Base-by-base conservation (phyloP, 2,329 filamentous ascomycete species). In the Zasmidium cellare region DNA sequence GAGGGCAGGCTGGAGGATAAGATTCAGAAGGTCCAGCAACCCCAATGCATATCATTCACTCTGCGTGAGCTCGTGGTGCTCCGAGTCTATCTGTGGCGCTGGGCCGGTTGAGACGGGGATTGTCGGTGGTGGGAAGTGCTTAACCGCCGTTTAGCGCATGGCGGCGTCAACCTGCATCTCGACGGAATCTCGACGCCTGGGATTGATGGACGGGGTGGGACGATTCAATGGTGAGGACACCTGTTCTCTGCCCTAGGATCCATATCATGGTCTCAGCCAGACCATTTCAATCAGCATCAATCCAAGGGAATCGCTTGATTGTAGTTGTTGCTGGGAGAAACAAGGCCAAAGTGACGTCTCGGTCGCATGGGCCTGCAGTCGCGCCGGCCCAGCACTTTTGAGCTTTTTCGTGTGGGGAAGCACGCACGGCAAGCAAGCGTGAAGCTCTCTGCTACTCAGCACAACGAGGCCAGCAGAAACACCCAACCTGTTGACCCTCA, bases 91-190 rank as follows among this genome's bases (percentile, higher is more conserved):
- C 35, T 41, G 35, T 14, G 35, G 35, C 6, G 6, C 6, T 5
- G 7, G 35, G 35, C 35, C 41, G 50, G 50, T 52, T 52, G 50
- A 38, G 50, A 35, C 50, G 38, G 50, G 50, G 50, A 52, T 52
- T 52, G 23, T 23, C 31, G 31, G 16, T 12, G 50, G 50, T 19
- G 31, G 50, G 50, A 23, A 25, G 25, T n/a, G 20, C 38, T 41
- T 19, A 38, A 3, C 22, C 25, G 49, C 49, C 22, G 49, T 28
- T 52, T 41, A 52, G 50, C 35, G 35, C 35, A 18, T 14, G 7
- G 35, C 35, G 50, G 18, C 50, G 48, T 45, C 31, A 52, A 44
- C 38, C 19, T 52, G 50, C 50, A 25, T 45, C 50, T 24, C 50
- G 35, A 23, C 31, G 24, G 9, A 24, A 9, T 41, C 35, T 9